Evolutionary conservation across 2,329 filamentous ascomycete genomes (phyloP), one percentile per base, ranked within the genome.

Genomic region (Thielaviopsis populi): DNA sequence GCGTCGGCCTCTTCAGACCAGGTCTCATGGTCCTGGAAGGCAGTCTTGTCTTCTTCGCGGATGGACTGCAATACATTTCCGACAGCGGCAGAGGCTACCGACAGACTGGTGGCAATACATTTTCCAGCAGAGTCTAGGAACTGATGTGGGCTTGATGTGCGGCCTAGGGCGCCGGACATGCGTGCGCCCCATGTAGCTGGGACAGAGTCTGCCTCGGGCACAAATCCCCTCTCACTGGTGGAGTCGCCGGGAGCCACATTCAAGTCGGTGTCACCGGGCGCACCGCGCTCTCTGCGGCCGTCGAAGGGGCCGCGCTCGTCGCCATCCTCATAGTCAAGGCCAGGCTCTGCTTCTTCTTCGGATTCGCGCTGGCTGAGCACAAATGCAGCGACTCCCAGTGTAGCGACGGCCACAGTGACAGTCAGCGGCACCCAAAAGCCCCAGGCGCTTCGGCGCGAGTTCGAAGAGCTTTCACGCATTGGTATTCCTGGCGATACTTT

Each of bases 1-100:
- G 87, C 81, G 69, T 89, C 86, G 24, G 87, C 89, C 75, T 96
- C 91, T 73, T 96, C 91, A 15, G 87, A 91, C 92, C 92, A 96
- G 62, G 89, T 85, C 72, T 89, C 88, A 74, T 94, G 89, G 73
- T 96, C 92, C 68, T 84, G 85, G 72, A 87, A 94, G 61, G 87
- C 87, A 67, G 83, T 82, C 71, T 84, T 85, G 71, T 91, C 88
- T 71, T 95, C 91, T 72, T 96, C 89, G 63, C 88, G 82, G 68
- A 95, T 94, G 17, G 88, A 86, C 63, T 86, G 86, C 68, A 96
- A 77, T 30, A 90, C 91, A 67, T 87, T 90, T 50, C 90, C 90
- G 67, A 95, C 83, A 59, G 83, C 89, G 19, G 88, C 88, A 15
- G 91, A 88, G 0, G 90, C 90, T 10, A 90, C 91, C 30, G 89